Evolutionary conservation across 306 rosid genomes (phyloP), one percentile per base, ranked within the genome.

Genomic region (Ziziphus jujuba): DNA sequence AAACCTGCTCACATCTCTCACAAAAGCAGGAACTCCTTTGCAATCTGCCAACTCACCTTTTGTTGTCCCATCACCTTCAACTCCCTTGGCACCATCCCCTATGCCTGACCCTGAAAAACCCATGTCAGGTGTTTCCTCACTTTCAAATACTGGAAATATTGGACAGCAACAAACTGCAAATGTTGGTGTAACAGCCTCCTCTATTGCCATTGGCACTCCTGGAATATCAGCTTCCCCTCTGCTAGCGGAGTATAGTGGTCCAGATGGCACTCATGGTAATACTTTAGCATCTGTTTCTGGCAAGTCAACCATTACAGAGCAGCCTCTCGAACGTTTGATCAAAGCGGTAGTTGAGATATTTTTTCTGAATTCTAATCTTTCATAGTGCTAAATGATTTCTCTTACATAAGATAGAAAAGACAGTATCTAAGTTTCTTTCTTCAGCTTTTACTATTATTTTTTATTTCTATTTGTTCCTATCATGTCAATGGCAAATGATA

Each of bases 181-280:
- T 59, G 72, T 72, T 12, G 80, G 72, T 43, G 81, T 84, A 59
- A 89, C 87, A 54, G 91, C 87, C 56, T 96, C 79, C 56, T 93
- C 99, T 73, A 96, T 88, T 77, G 91, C 99, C 63, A 86, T 93
- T 51, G 99, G 96, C 51, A 93, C 99, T 59, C 99, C 99, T 51
- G 97, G 99, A 75, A 93, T 93, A 66, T 90, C 98, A 69, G 95
- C 99, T 61, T 93, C 99, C 66, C 99, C 99, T 72, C 80, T 93
- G 82, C 86, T 93, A 51, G 98, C 93, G 33, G 99, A 93, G 80
- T 86, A 76, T 79, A 90, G 84, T 47, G 79, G 85, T 75, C 78
- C 85, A 31, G 96, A 90, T 61, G 87, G 84, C 61, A 57, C 72
- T 49, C 82, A 77, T 72, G 85, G 70, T 50, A 90, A 80, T 80